Evolutionary conservation across 805 yeast genomes (phyloP).

Genomic region (Spathaspora sp.): DNA sequence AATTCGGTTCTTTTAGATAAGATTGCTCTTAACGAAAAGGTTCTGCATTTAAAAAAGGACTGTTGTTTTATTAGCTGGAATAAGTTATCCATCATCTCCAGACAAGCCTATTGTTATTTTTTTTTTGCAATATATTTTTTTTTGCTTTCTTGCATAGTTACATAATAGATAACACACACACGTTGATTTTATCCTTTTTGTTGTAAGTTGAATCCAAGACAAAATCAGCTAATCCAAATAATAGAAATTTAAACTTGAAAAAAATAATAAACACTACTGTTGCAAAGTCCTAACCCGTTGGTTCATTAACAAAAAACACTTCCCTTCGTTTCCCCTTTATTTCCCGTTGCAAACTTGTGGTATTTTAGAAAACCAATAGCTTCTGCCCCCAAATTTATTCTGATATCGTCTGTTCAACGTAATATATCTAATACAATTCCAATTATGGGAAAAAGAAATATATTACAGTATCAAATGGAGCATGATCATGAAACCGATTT

Average conservation of each 20-base stretch:
- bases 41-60: neutral
- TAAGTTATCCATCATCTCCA: neutral
- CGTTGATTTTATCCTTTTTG: neutral
- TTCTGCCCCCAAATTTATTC: neutral
- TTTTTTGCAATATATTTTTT: neutral
- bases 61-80: neutral
- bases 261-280: too few relatives aligned
- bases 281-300: neutral
- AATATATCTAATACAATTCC: neutral
- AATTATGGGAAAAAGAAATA: conserved; percentile 40
- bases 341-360: neutral
- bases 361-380: neutral
- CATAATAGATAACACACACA: neutral
- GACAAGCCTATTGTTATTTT: neutral
- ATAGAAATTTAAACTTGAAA: neutral
- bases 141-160: too few relatives aligned
- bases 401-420: neutral
- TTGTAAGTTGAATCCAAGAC: neutral
- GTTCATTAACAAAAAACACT: neutral
- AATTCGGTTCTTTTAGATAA: neutral
- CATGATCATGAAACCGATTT: conserved; percentile 34
- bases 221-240: neutral
- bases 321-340: neutral
- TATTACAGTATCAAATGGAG: conserved; percentile 35
- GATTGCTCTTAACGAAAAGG: neutral